A percentile compares a stretch with the other conserved stretches of the same genome.
Evolutionary conservation across 2,329 filamentous ascomycete species (phyloP).

Genomic region (Massarina eburnea): DNA sequence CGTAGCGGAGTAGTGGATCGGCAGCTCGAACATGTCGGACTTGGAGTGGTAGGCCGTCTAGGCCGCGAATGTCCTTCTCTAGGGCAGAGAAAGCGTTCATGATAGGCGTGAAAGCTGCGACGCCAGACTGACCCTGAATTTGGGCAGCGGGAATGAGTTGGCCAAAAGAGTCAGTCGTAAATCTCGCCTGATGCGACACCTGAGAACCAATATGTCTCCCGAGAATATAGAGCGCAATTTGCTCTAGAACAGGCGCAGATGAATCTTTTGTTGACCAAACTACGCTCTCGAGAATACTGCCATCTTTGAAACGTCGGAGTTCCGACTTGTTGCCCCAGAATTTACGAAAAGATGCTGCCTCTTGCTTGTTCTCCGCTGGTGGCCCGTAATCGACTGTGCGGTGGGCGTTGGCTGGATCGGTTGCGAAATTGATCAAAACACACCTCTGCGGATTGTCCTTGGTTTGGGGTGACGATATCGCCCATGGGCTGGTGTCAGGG

Average conservation of each 20-base stretch:
- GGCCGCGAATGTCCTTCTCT: slow-evolving; percentile 72
- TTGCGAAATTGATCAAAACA: slow-evolving; percentile 67
- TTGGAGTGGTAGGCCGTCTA: slow-evolving; percentile 85
- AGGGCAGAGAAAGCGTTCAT: slow-evolving; percentile 71
- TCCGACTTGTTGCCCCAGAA: slow-evolving; percentile 97
- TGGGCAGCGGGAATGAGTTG: slow-evolving; percentile 45
- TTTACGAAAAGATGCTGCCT: slow-evolving; percentile 76
- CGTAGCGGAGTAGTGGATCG: slow-evolving; percentile 71
- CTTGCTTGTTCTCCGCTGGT: slow-evolving; percentile 79
- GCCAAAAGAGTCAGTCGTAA: slow-evolving; percentile 51
- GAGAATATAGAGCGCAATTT: slow-evolving; percentile 75
- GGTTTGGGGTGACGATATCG: slow-evolving; percentile 29
- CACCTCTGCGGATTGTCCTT: slow-evolving; percentile 32
- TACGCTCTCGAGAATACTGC: slow-evolving; percentile 87
- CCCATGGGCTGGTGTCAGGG: slow-evolving; percentile 39
- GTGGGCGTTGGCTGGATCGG: slow-evolving; percentile 70
- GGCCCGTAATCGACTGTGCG: slow-evolving; percentile 88
- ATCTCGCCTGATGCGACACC: slow-evolving; percentile 52
- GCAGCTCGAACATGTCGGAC: slow-evolving; percentile 77
- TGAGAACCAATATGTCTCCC: slow-evolving; percentile 66
- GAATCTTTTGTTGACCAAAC: slow-evolving; percentile 71
- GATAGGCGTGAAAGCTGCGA: slow-evolving; percentile 65
- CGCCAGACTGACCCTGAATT: slow-evolving; percentile 40
- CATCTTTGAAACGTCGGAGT: slow-evolving; percentile 90
- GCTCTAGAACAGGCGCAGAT: slow-evolving; percentile 68